phyloP scores from a whole-genome alignment of 345 rosid genomes.

The Aquilaria sinensis region DNA sequence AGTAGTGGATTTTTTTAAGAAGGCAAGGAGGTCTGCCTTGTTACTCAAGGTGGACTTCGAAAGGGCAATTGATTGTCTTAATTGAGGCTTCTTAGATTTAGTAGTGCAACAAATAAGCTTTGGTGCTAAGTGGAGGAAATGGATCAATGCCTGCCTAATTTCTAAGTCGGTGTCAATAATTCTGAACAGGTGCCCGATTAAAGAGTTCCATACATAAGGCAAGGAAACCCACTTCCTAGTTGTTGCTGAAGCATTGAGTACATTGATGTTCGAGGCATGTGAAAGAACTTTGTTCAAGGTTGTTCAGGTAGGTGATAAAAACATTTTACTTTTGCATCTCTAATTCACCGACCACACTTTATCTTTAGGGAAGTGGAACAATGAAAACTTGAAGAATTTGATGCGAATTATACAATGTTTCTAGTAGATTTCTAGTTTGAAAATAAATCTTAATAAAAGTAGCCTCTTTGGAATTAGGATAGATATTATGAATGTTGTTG shows the following conservation, averaged over 20 bases:
- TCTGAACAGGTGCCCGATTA: background rate
- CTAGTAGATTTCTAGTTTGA: too few species aligned
- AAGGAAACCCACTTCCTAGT: background rate
- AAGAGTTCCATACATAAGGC: background rate
- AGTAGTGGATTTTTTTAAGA: background rate
- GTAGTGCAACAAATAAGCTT: background rate
- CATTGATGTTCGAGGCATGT: background rate
- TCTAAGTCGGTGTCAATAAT: background rate
- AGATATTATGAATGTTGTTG: too few species aligned
- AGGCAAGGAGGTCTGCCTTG: background rate
- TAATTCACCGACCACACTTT: background rate
- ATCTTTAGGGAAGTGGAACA: too few species aligned
- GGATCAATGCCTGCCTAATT: background rate
- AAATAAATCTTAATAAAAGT: too few species aligned
- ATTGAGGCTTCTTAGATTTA: background rate
- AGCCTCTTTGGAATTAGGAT: too few species aligned
- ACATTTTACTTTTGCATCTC: background rate
- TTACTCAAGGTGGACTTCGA: background rate
- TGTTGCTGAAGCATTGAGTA: background rate
- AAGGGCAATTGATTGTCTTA: background rate
- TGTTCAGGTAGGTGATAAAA: background rate
- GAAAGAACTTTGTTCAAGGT: background rate
- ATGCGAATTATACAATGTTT: too few species aligned
- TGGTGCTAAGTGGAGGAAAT: background rate
- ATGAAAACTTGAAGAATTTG: too few species aligned